Percentiles rank a stretch among this genome's conserved stretches.
These are phyloP conservation scores for Debaryomycetaceae sp. DNA, from an alignment of 1,139 yeast genomes.

Conservation along the genomic window DNA sequence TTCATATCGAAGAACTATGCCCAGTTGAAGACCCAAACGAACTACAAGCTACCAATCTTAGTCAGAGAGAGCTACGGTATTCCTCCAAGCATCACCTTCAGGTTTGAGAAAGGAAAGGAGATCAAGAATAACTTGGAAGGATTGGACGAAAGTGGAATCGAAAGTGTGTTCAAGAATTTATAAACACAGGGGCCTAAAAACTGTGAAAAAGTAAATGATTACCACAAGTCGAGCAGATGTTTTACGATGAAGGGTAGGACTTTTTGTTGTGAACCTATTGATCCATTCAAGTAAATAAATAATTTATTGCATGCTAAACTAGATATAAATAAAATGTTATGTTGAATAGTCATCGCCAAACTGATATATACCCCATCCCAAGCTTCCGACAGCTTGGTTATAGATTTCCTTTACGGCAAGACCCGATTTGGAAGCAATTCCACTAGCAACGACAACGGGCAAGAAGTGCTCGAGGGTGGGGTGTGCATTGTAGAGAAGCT, in stretches of 20 bases:
- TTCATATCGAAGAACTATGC: conserved; percentile 64
- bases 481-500: conserved; percentile 53
- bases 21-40: conserved; percentile 47
- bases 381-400: conserved; percentile 37
- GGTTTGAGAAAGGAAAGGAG: conserved; percentile 54
- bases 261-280: no score
- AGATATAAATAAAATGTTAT: neutral
- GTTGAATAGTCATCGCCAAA: conserved; percentile 22
- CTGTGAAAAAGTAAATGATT: no score
- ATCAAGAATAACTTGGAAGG: conserved; percentile 42
- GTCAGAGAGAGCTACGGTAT: conserved; percentile 74
- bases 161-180: conserved; percentile 32
- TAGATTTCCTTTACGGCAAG: conserved; percentile 44
- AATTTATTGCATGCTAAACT: neutral
- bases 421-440: conserved; percentile 40
- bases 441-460: conserved; percentile 68
- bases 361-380: conserved; percentile 70
- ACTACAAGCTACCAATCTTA: conserved; percentile 56
- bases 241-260: neutral
- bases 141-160: conserved; percentile 41
- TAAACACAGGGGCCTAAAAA: conserved; percentile 21
- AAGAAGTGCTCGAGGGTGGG: conserved; percentile 73
- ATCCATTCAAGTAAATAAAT: neutral
- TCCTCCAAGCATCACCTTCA: conserved; percentile 69
- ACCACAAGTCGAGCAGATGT: neutral